Conservation (phyloP, 495 filamentous ascomycete species). For the Endocarpon pusillum region DNA sequence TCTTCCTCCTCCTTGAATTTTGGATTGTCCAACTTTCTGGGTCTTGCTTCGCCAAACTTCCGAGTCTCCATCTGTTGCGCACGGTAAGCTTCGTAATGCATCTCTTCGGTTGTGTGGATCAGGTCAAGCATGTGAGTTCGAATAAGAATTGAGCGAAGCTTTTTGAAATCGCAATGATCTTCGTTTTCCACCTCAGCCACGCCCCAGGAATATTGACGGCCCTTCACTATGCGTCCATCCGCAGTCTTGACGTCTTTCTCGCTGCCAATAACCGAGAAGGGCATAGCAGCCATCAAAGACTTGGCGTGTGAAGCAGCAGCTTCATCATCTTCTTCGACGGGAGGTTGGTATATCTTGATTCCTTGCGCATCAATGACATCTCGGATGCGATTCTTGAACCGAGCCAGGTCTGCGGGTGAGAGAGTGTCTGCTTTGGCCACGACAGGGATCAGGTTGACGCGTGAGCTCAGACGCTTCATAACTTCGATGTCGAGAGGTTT, state of each 20-base stretch:
- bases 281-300: slow-evolving; percentile 89
- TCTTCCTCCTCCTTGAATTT: slow-evolving; percentile 99
- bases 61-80: slow-evolving; percentile 99
- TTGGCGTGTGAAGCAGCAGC: slow-evolving; percentile 85
- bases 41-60: slow-evolving; percentile 95
- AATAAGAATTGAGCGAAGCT: slow-evolving; percentile 94
- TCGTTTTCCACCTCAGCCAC: slow-evolving; percentile 99
- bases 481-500: slow-evolving; percentile 99
- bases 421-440: slow-evolving; percentile 97
- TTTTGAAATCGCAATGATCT: slow-evolving; percentile 99
- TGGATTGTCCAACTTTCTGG: slow-evolving; percentile 95
- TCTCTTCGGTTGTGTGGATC: slow-evolving; percentile 97
- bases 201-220: slow-evolving; percentile 97
- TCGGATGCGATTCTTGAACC: slow-evolving; percentile 87
- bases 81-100: slow-evolving; percentile 97
- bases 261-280: slow-evolving; percentile 94
- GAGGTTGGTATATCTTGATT: slow-evolving; percentile 98
- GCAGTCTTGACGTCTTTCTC: slow-evolving; percentile 97
- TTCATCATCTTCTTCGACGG: slow-evolving; percentile 95
- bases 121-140: slow-evolving; percentile 99
- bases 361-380: slow-evolving; percentile 93
- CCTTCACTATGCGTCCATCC: slow-evolving; percentile 92
- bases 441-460: slow-evolving; percentile 95
- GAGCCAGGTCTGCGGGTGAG: slow-evolving; percentile 74
- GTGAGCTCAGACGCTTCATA: slow-evolving; percentile 94